Conservation (phyloP, 495 filamentous ascomycete genomes). For the Corynascus novoguineensis region DNA sequence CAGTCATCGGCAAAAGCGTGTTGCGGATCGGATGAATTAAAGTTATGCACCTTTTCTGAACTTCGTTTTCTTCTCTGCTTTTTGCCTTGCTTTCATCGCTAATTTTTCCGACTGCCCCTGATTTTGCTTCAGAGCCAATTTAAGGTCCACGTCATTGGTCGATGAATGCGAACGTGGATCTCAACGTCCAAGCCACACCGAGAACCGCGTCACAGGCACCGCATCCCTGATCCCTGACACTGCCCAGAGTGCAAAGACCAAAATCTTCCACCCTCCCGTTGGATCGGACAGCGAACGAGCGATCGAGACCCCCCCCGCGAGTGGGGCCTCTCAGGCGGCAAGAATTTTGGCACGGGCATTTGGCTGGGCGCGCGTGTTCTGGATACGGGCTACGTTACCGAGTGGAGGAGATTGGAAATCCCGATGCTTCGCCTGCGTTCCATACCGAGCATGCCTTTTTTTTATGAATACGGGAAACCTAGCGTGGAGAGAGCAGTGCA, state of each 20-base stretch:
- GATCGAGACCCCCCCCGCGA: constrained; percentile 1
- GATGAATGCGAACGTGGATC: constrained; percentile 1
- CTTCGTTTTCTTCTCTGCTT: not conserved
- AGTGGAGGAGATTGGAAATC: constrained; percentile 1
- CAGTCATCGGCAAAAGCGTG: too few relatives aligned
- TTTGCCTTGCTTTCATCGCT: not conserved
- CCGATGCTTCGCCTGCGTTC: not conserved
- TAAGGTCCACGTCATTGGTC: not conserved
- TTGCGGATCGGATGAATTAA: not conserved
- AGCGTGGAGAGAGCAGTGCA: too few relatives aligned
- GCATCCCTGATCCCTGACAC: not conserved
- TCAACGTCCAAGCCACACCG: constrained; percentile 11
- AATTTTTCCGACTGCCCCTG: not conserved
- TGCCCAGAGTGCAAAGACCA: constrained; percentile 5
- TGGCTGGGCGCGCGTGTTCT: not conserved
- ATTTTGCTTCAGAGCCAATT: not conserved
- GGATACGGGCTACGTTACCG: not conserved
- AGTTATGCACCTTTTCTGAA: not conserved
- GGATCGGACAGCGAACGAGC: constrained; percentile 4
- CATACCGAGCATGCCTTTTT: not conserved
- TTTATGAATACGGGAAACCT: not conserved
- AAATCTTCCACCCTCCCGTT: constrained; percentile 5
- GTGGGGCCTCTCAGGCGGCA: not conserved
- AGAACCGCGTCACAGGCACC: constrained; percentile 8
- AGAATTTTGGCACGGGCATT: not conserved